Percentiles rank a stretch among this genome's conserved stretches.
These are phyloP conservation scores for Sideroxylon spinosum DNA, from an alignment of 179 eudicot species.

Conservation along the genomic window DNA sequence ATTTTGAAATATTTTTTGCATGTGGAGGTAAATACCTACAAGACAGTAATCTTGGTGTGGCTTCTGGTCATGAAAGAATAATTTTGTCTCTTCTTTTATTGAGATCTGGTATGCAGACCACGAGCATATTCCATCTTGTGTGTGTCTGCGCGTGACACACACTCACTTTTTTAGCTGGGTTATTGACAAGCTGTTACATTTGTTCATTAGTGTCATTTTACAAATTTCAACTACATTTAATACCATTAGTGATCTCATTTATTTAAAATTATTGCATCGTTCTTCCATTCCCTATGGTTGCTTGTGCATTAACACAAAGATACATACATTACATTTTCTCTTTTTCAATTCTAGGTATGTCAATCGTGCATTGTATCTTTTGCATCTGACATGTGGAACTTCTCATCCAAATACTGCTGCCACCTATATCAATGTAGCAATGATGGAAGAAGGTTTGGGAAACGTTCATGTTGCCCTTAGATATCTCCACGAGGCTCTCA, in stretches of 20 bases:
- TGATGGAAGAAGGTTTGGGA: constrained; percentile 99
- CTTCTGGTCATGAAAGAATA: background rate
- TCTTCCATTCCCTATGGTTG: background rate
- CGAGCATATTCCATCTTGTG: no score
- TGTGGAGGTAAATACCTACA: background rate
- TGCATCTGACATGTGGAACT: constrained; percentile 93
- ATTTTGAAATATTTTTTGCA: background rate
- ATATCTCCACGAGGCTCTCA: constrained; percentile 94
- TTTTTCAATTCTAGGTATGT: constrained; percentile 59
- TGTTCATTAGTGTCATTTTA: background rate
- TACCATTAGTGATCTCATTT: background rate
- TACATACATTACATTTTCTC: background rate
- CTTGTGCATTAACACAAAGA: background rate
- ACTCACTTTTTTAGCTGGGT: background rate
- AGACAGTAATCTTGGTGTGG: background rate
- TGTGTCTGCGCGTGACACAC: background rate
- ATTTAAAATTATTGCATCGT: constrained; percentile 1
- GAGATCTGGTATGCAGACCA: background rate
- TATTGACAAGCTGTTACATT: background rate
- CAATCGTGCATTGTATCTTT: constrained; percentile 87
- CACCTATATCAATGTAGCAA: constrained; percentile 92
- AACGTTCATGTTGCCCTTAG: constrained; percentile 95
- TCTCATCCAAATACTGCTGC: constrained; percentile 99
- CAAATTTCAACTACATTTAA: background rate
- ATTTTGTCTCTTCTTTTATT: background rate